Conservation (phyloP, 306 rosid species). For the Cicer yamashitae region DNA sequence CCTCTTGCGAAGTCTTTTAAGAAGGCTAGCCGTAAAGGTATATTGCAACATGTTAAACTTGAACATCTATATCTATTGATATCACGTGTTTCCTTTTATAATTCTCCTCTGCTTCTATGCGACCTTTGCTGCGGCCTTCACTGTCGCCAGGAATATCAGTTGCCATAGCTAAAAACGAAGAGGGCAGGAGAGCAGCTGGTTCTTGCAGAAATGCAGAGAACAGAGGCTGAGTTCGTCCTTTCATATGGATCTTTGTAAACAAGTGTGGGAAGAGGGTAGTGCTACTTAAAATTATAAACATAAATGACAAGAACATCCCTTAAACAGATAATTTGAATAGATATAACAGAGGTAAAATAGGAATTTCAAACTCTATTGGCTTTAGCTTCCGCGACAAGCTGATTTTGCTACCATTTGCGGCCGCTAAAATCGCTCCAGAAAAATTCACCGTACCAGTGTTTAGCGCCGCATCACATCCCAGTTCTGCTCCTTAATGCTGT, state of each 20-base stretch:
- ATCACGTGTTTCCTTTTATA: background rate
- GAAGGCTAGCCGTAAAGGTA: constrained; percentile 80
- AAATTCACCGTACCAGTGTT: background rate
- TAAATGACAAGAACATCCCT: background rate
- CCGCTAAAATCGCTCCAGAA: background rate
- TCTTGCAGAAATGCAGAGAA: too few species aligned
- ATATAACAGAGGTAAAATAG: background rate
- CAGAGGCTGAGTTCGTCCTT: too few species aligned
- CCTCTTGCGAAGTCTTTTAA: constrained; percentile 89
- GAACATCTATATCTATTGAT: constrained; percentile 22
- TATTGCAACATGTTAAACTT: constrained; percentile 26
- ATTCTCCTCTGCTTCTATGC: constrained; percentile 3
- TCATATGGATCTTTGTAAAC: background rate
- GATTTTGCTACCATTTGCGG: background rate
- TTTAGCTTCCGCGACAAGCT: background rate
- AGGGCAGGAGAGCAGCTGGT: background rate
- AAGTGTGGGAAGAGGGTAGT: background rate
- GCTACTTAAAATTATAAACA: background rate
- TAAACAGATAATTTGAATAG: background rate
- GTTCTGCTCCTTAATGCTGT: background rate
- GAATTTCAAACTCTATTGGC: background rate
- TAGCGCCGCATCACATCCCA: background rate
- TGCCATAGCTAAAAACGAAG: background rate
- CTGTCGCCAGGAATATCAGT: background rate
- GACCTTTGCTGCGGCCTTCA: background rate